Base-by-base conservation (phyloP, 352 stramenopile genomes). In the Globisporangium heterothallicum region DNA sequence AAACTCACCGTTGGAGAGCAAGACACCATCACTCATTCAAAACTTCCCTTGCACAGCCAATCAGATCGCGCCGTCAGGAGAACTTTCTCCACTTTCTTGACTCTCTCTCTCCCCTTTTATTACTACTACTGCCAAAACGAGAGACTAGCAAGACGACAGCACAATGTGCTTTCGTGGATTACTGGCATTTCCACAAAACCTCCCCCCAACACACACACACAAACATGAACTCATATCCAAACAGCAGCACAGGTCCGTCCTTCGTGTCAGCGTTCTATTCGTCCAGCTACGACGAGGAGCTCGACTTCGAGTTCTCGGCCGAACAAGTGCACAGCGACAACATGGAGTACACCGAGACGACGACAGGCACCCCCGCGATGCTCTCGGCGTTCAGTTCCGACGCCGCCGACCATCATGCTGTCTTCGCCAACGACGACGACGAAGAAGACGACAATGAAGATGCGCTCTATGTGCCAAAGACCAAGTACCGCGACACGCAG, bases 401-500 rank as follows among this genome's bases (percentile, higher is more conserved):
- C 12, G 21, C 50, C 5, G 66, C 56, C 32, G 36, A 36, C 19
- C 32, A 30, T 21, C 24, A 63, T 32, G 25, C n/a, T 7, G 27
- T 50, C 35, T n/a, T n/a, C n/a, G n/a, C n/a, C n/a, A n/a, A n/a
- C n/a, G n/a, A n/a, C n/a, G n/a, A n/a, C n/a, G n/a, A n/a, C n/a
- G 42, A 36, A 35, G 44, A 51, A 12, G 53, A 59, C 14, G 43
- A 59, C 25, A 34, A 45, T 6, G 51, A 58, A 5, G 30, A 58
- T 32, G 32, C 44, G 13, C 32, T 59, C 41, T 56, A 56, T 14
- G 53, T 49, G 13, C 41, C 65, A n/a, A 60, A 56, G 27, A 60
- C 68, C 24, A 59, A 18, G 52, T 81, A 76, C 51, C 68, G 71
- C 27, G 71, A 81, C 66, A 66, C 63, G 2, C 45, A 69, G 26